Evolutionary conservation across 495 filamentous ascomycete genomes (phyloP), one percentile per base, ranked within the genome.

Genomic region (Sordaria brevicollis): DNA sequence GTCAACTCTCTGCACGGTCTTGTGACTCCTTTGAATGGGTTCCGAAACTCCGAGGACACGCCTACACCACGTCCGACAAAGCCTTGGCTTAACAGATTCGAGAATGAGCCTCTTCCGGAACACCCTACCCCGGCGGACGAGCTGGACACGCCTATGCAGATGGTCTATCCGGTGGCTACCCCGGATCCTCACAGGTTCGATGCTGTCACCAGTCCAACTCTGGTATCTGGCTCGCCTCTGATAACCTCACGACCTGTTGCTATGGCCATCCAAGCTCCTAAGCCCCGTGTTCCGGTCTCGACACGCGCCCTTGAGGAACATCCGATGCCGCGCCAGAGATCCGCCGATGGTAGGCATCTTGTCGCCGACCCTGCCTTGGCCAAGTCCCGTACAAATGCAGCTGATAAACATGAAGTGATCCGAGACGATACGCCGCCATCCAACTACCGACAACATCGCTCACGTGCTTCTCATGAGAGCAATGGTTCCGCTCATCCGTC

Each of bases 151-250:
- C 76, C 75, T 77, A 83, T 80, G 73, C 77, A 73, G 35, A 73
- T 71, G 38, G 78, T 80, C 19, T 81, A 78, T 70, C 88, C 90
- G 9, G 74, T 89, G 39, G 83, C 89, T 33, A 91, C 88, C 25
- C 83, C 83, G 11, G 90, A 92, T 74, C 86, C 86, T 4, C 80
- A 80, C 35, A 84, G 81, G 43, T 90, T 87, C 72, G 89, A 90
- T 67, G 85, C 81, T 70, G 79, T 76, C 29, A 77, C 84, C 19
- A 82, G 81, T 65, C 71, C 73, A 65, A 85, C 89, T 17, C 77
- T 80, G 49, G 80, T 82, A n/a, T 81, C 83, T 68, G 74, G 71
- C 39, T 74, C 76, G 62, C 77, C 62, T 19, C 35, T 72, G 36
- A 36, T 70, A 21, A 65, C 70, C n/a, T 68, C 74, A 11, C 75